Evolutionary conservation across 2,329 filamentous ascomycete species (phyloP).

Genomic region (Aspergillus pseudotamarii): DNA sequence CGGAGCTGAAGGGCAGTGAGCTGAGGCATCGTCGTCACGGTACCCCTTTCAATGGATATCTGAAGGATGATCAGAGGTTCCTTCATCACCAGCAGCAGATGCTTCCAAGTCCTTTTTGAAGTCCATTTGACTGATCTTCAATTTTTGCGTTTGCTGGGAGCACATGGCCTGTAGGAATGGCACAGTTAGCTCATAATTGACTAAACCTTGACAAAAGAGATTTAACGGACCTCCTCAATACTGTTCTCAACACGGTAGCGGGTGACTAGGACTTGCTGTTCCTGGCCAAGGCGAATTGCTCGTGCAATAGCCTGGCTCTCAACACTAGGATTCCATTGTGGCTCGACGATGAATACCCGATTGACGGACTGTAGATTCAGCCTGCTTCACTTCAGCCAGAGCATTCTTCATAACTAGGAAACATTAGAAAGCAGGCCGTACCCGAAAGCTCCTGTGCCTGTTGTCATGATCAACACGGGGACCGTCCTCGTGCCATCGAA

Average conservation of each 20-base stretch:
- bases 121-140: conserved; percentile 1
- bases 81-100: neutral
- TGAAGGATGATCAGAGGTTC: neutral
- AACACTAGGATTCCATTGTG: conserved; percentile 59
- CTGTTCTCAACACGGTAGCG: conserved; percentile 50
- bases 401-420: neutral
- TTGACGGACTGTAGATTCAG: conserved; percentile 55
- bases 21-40: neutral
- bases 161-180: conserved; percentile 33
- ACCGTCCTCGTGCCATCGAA: neutral
- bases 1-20: neutral
- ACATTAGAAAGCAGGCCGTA: neutral
- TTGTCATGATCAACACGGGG: conserved; percentile 11
- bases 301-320: conserved; percentile 57
- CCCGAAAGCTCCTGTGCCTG: conserved; percentile 14
- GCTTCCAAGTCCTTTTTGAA: neutral
- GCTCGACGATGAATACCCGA: conserved; percentile 55
- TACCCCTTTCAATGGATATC: neutral
- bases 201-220: neutral
- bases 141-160: conserved; percentile 37
- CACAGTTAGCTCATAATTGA: neutral
- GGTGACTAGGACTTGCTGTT: conserved; percentile 45
- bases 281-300: conserved; percentile 52
- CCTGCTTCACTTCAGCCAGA: conserved; percentile 25
- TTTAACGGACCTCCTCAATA: conserved; percentile 47